Base-by-base conservation (phyloP, 208 protist species). In the Acanthamoeba sp. region DNA sequence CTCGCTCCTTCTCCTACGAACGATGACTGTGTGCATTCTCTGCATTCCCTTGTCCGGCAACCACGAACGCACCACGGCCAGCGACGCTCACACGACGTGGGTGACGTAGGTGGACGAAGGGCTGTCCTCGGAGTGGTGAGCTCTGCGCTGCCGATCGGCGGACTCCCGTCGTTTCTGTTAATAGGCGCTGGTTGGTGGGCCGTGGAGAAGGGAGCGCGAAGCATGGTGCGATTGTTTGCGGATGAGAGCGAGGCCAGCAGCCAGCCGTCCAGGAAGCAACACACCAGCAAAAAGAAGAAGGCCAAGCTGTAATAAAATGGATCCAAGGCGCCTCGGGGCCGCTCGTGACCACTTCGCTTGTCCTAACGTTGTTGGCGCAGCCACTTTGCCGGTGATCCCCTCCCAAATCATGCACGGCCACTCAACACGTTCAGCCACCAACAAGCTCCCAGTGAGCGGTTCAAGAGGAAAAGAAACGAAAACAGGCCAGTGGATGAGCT, bases 131-230 rank as follows among this genome's bases (percentile, higher is more conserved):
- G 71, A 20, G 71, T 82, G 38, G 71, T 82, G 0, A 82, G 71
- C 71, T 82, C 71, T 12, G 71, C 71, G 32, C 40, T 82, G 22
- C 71, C 71, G 5, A 82, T 82, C 29, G 71, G 71, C 9, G 71
- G 71, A 27, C 71, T 82, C 24, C 71, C 71, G 12, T 82, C 71
- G 38, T 82, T 82, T n/a, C 38, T 82, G 71, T 12, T 82, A 7
- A 82, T 82, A 16, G 71, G 71, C 32, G 71, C 71, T 1, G 71
- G 71, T 12, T 82, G 71, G 71, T 82, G 71, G 71, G 71, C 71
- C 20, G 71, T 82, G 71, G 71, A 82, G 38, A 82, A 82, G 38
- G 71, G 71, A 3, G 71, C 71, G 24, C 45, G 38, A 10, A 48
- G 71, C 40, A 12, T 82, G 29, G 29, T 82, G 10, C 71, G 38